These are phyloP conservation scores for Sclerotinia borealis DNA, from an alignment of 2,329 filamentous ascomycete species.

Conservation along the genomic window DNA sequence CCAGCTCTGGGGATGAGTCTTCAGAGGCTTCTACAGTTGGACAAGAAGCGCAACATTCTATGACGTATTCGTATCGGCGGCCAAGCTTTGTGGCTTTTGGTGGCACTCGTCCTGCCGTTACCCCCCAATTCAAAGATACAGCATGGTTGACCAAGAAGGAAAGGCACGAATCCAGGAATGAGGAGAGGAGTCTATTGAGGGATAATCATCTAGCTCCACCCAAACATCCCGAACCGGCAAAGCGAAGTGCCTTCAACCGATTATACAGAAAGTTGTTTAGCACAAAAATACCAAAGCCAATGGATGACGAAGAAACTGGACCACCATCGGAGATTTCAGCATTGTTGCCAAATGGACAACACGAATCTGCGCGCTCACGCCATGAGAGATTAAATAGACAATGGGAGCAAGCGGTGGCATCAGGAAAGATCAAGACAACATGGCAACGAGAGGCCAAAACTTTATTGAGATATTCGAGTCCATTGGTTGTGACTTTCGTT, in stretches of 20 bases:
- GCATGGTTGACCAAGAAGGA: constrained; percentile 47
- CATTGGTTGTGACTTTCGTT: constrained; percentile 67
- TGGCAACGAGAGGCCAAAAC: constrained; percentile 89
- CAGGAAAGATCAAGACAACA: constrained; percentile 78
- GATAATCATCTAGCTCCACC: constrained; percentile 62
- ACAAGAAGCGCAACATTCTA: constrained; percentile 38
- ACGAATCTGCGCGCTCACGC: constrained; percentile 41
- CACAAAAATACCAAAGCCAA: constrained; percentile 43
- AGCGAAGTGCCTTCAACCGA: constrained; percentile 34
- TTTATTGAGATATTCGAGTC: constrained; percentile 63
- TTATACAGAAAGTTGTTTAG: constrained; percentile 45
- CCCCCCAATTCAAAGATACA: constrained; percentile 47
- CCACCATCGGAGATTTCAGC: constrained; percentile 37
- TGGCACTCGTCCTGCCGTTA: constrained; percentile 62
- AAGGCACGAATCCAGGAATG: constrained; percentile 49
- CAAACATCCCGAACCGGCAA: constrained; percentile 41
- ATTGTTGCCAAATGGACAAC: constrained; percentile 35
- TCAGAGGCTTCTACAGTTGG: constrained; percentile 32
- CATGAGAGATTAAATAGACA: constrained; percentile 60
- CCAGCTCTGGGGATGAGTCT: constrained; percentile 36
- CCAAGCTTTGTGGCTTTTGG: constrained; percentile 72
- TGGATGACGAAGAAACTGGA: constrained; percentile 37
- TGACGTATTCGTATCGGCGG: constrained; percentile 65
- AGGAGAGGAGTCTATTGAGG: constrained; percentile 54
- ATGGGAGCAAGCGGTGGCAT: constrained; percentile 79